Base-by-base conservation (phyloP, 257 asterid genomes). In the Ilex asprella region DNA sequence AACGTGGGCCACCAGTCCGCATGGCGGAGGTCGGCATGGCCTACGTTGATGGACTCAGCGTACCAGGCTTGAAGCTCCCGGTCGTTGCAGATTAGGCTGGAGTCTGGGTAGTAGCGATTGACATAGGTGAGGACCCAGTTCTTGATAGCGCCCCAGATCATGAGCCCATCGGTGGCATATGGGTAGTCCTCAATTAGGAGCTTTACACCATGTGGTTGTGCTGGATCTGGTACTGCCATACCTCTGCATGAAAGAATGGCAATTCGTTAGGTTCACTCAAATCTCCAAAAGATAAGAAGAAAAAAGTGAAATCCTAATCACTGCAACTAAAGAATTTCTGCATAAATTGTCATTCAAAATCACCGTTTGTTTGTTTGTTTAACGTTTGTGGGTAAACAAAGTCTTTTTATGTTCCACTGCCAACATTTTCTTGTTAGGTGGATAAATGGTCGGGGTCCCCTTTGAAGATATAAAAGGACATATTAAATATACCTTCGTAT, bases 51-150 rank as follows among this genome's bases (percentile, higher is more conserved):
- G 76, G 92, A 82, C 80, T 93, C 99, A 0, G 95, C 81, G 14
- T 90, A 93, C 99, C 99, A 93, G n/a, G 92, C 91, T 65, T 93
- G 96, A 52, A 93, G 87, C 70, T 92, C 99, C 71, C 61, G 72
- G 77, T 92, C 99, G 55, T 73, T 82, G 82, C 86, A 76, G 31
- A 92, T 83, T 13, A 44, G 71, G 77, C 81, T 72, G 12, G 95
- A 47, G 76, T 84, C 75, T 0, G 73, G 80, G 72, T 89, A 92
- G 79, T 92, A 92, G 51, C 66, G 91, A 74, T 65, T 66, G 30
- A 92, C 96, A 2, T 85, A 89, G 13, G 66, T 55, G 0, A 70
- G 75, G 43, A 89, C 92, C 91, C 92, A 89, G 15, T 75, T 73
- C 77, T 87, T 86, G 4, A 85, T 87, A 0, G 95, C 78, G 2